phyloP scores from a whole-genome alignment of 257 asterid species.

The Nicotiana attenuata region DNA sequence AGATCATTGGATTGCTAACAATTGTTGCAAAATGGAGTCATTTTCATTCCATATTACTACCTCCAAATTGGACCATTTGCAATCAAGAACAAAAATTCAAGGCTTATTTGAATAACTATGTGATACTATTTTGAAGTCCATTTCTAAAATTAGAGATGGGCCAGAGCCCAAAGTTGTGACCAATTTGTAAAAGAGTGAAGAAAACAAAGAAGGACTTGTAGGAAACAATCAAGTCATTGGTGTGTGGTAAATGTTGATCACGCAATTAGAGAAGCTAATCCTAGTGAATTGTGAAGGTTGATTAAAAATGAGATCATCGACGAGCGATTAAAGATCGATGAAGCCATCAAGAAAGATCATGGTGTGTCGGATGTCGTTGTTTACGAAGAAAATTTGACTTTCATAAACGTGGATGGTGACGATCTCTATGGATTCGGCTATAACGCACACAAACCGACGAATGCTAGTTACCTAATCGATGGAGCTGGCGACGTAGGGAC shows the following conservation, averaged over 20 bases:
- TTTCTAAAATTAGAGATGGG: conserved; percentile 43
- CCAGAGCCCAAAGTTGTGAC: conserved; percentile 53
- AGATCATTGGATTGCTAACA: conserved; percentile 52
- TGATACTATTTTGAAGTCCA: conserved; percentile 55
- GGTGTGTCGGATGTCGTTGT: conserved; percentile 53
- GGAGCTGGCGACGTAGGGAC: conserved; percentile 71
- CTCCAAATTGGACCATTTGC: conserved; percentile 34
- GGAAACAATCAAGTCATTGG: conserved; percentile 47
- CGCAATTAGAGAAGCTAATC: conserved; percentile 33
- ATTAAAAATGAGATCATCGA: conserved; percentile 31
- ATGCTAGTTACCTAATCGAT: conserved; percentile 42
- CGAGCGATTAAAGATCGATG: conserved; percentile 41
- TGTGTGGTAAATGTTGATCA: conserved; percentile 42
- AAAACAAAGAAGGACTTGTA: conserved; percentile 15
- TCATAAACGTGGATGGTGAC: conserved; percentile 53
- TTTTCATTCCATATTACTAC: conserved; percentile 46
- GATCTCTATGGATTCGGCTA: conserved; percentile 44
- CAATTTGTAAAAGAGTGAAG: conserved; percentile 28
- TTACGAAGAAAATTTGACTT: conserved; percentile 71
- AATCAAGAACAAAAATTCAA: conserved; percentile 22
- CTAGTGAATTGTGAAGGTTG: conserved; percentile 39
- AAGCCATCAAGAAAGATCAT: conserved; percentile 36
- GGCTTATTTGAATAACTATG: conserved; percentile 58
- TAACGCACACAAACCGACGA: conserved; percentile 39
- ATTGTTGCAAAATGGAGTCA: conserved; percentile 41